Evolutionary conservation across 768 basidiomycete species (phyloP).

Genomic region (Pleurotus eryngii): DNA sequence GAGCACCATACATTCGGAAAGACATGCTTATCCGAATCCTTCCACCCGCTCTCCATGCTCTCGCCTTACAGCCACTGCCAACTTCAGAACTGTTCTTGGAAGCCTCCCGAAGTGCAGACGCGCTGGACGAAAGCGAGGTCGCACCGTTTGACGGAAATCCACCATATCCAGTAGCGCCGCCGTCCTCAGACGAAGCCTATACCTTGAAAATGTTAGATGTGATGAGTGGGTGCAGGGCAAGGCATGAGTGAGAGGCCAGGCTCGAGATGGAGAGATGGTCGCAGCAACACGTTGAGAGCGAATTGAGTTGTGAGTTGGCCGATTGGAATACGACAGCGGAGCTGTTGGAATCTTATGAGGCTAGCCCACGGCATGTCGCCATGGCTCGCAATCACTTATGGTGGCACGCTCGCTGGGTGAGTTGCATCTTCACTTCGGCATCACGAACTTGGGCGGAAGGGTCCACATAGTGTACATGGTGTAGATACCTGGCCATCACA

Average conservation of each 20-base stretch:
- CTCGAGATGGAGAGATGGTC: not conserved
- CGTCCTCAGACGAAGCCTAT: not conserved
- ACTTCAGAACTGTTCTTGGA: not conserved
- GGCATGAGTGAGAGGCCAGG: not conserved
- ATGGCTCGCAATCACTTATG: not conserved
- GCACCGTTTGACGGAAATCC: not conserved
- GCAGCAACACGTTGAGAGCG: not conserved
- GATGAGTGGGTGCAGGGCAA: constrained; percentile 2
- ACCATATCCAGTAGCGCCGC: not conserved
- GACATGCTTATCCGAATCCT: not conserved
- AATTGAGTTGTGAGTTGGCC: not conserved
- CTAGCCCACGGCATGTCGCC: not conserved
- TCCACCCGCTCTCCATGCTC: not conserved
- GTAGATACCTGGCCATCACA: no score
- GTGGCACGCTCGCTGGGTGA: not conserved
- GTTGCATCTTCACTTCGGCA: not conserved
- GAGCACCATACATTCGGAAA: not conserved
- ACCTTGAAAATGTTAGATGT: constrained; percentile 1
- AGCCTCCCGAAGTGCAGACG: constrained; percentile 3
- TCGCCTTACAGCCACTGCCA: not conserved
- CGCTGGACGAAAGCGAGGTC: constrained; percentile 2
- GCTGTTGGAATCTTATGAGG: not conserved
- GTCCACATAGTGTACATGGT: no score
- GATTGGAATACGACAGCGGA: not conserved
- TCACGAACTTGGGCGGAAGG: not conserved